phyloP scores from a whole-genome alignment of 352 stramenopile species.

The Phytophthora hibernalis region DNA sequence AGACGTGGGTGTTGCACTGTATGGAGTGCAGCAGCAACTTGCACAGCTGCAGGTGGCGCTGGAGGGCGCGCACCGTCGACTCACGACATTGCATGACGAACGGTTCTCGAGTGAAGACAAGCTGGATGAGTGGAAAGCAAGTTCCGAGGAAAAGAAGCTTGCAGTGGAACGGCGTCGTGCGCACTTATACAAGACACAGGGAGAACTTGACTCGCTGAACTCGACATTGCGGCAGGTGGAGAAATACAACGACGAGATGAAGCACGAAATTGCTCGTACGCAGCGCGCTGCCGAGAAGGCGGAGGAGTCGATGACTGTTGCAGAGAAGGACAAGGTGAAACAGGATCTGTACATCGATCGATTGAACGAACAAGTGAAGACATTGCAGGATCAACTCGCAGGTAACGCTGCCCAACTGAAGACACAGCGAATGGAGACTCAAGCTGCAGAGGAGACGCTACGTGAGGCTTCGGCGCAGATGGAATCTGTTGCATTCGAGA shows the following conservation, averaged over 20 bases:
- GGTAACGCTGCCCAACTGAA: constrained; percentile 83
- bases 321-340: constrained; percentile 94
- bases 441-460: constrained; percentile 88
- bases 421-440: constrained; percentile 87
- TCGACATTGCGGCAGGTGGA: constrained; percentile 89
- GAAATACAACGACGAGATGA: constrained; percentile 95
- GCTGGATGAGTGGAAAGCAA: constrained; percentile 75
- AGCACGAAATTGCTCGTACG: constrained; percentile 93
- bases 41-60: constrained; percentile 92
- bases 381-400: constrained; percentile 88
- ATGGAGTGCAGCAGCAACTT: constrained; percentile 96
- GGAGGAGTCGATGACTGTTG: constrained; percentile 91
- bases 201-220: constrained; percentile 90
- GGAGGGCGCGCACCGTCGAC: constrained; percentile 81
- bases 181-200: constrained; percentile 84
- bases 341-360: constrained; percentile 96
- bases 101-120: constrained; percentile 77
- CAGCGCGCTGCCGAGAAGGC: constrained; percentile 94
- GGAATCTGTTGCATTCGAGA: constrained; percentile 94
- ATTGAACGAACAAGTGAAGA: constrained; percentile 91
- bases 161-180: constrained; percentile 65
- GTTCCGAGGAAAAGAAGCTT: constrained; percentile 66
- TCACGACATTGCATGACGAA: constrained; percentile 68
- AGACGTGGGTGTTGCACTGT: constrained; percentile 92
- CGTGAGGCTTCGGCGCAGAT: constrained; percentile 90